Evolutionary conservation across 768 basidiomycete species (phyloP).

Genomic region (Chalciporus pseudorubinellus): DNA sequence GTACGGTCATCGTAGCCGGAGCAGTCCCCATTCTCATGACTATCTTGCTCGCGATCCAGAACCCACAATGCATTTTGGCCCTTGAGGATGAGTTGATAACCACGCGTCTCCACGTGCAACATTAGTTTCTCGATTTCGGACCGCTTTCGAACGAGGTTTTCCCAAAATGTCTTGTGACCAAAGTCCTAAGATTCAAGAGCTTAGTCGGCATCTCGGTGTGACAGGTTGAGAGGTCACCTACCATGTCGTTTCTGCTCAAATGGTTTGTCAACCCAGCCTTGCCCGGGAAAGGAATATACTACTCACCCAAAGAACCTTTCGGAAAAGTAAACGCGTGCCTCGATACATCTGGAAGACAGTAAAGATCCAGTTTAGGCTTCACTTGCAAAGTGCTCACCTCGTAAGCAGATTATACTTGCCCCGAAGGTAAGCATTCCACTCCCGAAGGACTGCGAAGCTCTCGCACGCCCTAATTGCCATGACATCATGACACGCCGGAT

Average conservation of each 20-base stretch:
- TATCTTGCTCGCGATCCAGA: slow-evolving; percentile 24
- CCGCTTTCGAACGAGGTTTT: slow-evolving; percentile 31
- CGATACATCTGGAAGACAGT: slow-evolving; percentile 33
- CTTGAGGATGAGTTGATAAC: slow-evolving; percentile 35
- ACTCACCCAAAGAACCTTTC: slow-evolving; percentile 42
- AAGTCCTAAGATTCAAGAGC: slow-evolving; percentile 31
- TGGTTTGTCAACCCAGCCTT: background rate
- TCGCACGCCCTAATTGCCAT: slow-evolving; percentile 28
- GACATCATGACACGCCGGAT: slow-evolving; percentile 24
- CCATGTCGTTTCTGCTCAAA: slow-evolving; percentile 25
- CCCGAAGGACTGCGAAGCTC: slow-evolving; percentile 30
- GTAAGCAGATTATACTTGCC: slow-evolving; percentile 35
- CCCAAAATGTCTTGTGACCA: slow-evolving; percentile 39
- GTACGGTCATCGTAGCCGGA: slow-evolving; percentile 15
- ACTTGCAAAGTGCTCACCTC: slow-evolving; percentile 16
- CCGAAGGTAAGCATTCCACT: slow-evolving; percentile 33
- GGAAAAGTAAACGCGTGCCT: slow-evolving; percentile 37
- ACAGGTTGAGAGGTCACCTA: background rate
- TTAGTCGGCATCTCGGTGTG: background rate
- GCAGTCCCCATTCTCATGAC: slow-evolving; percentile 22
- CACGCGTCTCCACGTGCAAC: slow-evolving; percentile 31
- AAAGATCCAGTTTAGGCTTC: background rate
- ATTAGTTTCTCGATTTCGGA: slow-evolving; percentile 32
- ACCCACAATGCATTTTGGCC: slow-evolving; percentile 39
- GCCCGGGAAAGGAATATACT: background rate